These are phyloP conservation scores for Dissophora ornata DNA, from an alignment of 192 early-diverging fungal species.

Conservation along the genomic window DNA sequence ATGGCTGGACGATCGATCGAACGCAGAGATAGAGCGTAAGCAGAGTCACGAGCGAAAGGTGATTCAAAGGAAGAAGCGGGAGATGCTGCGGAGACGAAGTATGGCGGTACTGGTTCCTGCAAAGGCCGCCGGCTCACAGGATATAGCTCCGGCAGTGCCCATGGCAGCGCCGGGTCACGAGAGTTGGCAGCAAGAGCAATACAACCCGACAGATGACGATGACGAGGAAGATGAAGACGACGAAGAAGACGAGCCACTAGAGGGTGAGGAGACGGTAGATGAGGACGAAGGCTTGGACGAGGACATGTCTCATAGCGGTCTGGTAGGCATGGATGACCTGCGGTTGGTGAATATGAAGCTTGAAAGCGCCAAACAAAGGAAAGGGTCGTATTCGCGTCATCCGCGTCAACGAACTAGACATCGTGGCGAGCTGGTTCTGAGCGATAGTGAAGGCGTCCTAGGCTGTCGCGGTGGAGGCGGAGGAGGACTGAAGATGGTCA, in stretches of 20 bases:
- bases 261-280: not conserved
- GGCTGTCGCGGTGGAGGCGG: conserved; percentile 41
- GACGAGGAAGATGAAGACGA: conserved; percentile 16
- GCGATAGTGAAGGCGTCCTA: conserved; percentile 21
- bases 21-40: conserved; percentile 13
- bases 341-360: conserved; percentile 2
- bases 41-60: conserved; percentile 17
- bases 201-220: not conserved
- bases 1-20: conserved; percentile 40
- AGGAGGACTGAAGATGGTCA: conserved; percentile 40
- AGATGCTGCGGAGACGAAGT: conserved; percentile 35
- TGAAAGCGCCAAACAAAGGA: not conserved
- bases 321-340: not conserved
- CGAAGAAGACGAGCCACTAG: conserved; percentile 21
- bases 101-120: conserved; percentile 19
- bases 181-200: conserved; percentile 12
- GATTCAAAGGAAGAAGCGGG: conserved; percentile 37
- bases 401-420: conserved; percentile 4
- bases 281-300: not conserved
- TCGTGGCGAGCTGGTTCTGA: conserved; percentile 15
- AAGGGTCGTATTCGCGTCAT: conserved; percentile 15
- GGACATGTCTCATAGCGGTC: not conserved
- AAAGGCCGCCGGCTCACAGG: not conserved
- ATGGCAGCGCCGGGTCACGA: not conserved
- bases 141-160: not conserved